Conservation (phyloP, 2,329 filamentous ascomycete genomes). For the Fusarium incarnatum region DNA sequence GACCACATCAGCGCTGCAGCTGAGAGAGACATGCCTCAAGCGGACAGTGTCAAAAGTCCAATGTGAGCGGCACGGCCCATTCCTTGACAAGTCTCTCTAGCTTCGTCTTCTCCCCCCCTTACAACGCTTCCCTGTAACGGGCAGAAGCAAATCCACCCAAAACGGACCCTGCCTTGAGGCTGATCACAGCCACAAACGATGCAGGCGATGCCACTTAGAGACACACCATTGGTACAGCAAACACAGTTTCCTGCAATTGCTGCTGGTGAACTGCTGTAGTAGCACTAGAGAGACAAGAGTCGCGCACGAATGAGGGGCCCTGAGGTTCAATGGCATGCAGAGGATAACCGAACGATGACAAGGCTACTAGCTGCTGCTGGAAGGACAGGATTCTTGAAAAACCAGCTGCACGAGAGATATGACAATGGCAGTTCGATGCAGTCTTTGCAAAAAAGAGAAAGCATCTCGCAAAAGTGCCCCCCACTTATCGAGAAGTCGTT, state of each 20-base stretch:
- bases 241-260: conserved; percentile 12
- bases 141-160: not conserved
- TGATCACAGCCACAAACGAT: conserved; percentile 18
- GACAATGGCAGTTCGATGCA: conserved; percentile 5
- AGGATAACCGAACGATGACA: not conserved
- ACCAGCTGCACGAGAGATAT: not conserved
- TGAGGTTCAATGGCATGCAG: not conserved
- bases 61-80: conserved; percentile 42
- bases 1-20: not conserved
- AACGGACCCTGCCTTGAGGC: not conserved
- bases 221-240: not conserved
- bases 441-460: not conserved
- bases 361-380: not conserved
- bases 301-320: not conserved
- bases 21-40: not conserved
- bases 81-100: conserved; percentile 9
- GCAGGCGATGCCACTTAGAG: not conserved
- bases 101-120: not conserved
- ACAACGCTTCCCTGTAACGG: not conserved
- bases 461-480: not conserved
- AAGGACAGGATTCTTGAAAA: not conserved
- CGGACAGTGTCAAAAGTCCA: not conserved
- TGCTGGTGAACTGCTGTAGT: not conserved
- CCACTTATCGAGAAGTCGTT: not conserved
- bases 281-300: not conserved